Evolutionary conservation across 179 eudicot genomes (phyloP), one percentile per base, ranked within the genome.

Genomic region (Spinacia oleracea): DNA sequence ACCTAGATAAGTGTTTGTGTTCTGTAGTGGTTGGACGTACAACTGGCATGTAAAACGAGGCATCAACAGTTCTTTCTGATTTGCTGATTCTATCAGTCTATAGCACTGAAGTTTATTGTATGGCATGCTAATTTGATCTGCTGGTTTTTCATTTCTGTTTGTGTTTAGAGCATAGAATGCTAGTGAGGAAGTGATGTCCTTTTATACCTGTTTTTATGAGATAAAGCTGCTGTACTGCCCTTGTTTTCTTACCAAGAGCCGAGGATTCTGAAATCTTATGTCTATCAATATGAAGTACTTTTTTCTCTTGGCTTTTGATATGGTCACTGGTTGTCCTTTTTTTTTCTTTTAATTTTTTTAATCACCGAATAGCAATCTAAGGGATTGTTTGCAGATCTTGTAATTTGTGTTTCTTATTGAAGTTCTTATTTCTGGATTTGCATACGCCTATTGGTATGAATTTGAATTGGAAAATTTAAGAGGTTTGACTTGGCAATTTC

Each of bases 401-500:
- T 38, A 42, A 35, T 15, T 81, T 67, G 18, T 66, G 56, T 51
- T 73, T 77, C 50, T 29, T 45, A 12, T 21, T 60, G 58, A 62
- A 46, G 64, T 75, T 72, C 59, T 16, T 16, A 9, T 35, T 12
- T 18, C 32, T 43, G 14, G 50, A 32, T 64, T 59, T 42, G 15
- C 14, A 15, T 53, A 68, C 32, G n/a, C 11, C 0, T 25, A 21
- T 60, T 70, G n/a, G 34, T 23, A 8, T 53, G 15, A 63, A 75
- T 58, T 53, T 55, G n/a, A 42, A 6, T 11, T 14, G 74, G 10
- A 23, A 21, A 29, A 46, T 12, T 67, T 69, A 56, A 32, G 14
- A 69, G 71, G 77, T 50, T 77, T 77, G 72, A 81, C 69, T 16
- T 65, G 42, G 55, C 65, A 72, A 46, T 67, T 72, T 66, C 6